phyloP scores from a whole-genome alignment of 768 basidiomycete species.

The Lentinula boryana region DNA sequence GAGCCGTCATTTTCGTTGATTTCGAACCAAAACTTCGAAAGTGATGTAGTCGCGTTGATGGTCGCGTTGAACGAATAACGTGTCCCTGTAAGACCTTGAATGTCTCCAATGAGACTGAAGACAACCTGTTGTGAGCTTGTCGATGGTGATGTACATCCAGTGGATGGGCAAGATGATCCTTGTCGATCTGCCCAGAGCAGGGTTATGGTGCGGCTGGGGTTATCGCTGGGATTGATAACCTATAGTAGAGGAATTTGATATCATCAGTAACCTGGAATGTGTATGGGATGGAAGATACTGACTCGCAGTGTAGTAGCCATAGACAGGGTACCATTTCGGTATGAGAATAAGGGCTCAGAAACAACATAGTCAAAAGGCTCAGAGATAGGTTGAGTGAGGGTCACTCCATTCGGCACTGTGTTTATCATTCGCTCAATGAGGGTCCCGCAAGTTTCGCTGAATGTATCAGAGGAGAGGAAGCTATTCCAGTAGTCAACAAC shows the following conservation, averaged over 20 bases:
- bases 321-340: constrained; percentile 25
- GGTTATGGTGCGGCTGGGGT: background rate
- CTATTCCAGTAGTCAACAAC: background rate
- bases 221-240: background rate
- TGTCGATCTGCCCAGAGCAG: background rate
- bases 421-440: constrained; percentile 42
- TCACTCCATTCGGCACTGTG: constrained; percentile 38
- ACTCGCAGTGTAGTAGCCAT: constrained; percentile 37
- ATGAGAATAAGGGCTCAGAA: constrained; percentile 22
- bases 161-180: background rate
- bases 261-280: background rate
- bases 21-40: constrained; percentile 45
- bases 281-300: constrained; percentile 8
- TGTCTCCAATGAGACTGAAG: constrained; percentile 19
- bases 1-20: constrained; percentile 40
- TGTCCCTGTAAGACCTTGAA: constrained; percentile 27
- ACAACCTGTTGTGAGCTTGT: background rate
- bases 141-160: background rate
- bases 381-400: constrained; percentile 32
- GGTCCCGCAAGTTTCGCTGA: constrained; percentile 29
- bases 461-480: constrained; percentile 16
- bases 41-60: constrained; percentile 30
- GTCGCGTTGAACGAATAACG: constrained; percentile 24
- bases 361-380: constrained; percentile 30
- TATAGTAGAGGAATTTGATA: background rate